These are phyloP conservation scores for Debaryomyces sp. DNA, from an alignment of 1,139 yeast species.

Conservation along the genomic window DNA sequence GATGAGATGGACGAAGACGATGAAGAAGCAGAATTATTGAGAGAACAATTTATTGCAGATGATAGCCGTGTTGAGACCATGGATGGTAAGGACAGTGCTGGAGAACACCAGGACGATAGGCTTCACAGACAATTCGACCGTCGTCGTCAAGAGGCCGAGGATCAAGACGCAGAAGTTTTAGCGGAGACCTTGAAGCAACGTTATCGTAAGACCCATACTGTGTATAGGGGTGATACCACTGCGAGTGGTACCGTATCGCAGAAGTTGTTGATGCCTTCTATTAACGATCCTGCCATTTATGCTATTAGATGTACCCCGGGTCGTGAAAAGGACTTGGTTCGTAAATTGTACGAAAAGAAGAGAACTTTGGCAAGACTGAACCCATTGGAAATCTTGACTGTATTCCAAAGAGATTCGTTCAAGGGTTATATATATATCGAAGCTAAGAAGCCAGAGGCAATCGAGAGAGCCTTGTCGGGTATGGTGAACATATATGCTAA, in stretches of 20 bases:
- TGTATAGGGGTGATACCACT: conserved; percentile 81
- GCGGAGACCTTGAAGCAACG: conserved; percentile 93
- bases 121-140: conserved; percentile 91
- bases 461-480: conserved; percentile 84
- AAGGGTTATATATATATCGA: conserved; percentile 91
- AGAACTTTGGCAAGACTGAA: conserved; percentile 64
- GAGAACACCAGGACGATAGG: conserved; percentile 60
- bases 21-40: conserved; percentile 81
- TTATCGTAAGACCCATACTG: conserved; percentile 84
- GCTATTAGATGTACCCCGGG: conserved; percentile 95
- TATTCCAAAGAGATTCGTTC: conserved; percentile 92
- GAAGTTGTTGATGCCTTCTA: conserved; percentile 89
- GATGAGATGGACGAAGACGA: conserved; percentile 88
- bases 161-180: conserved; percentile 91
- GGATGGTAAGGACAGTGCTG: conserved; percentile 48
- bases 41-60: conserved; percentile 82
- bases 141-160: conserved; percentile 84
- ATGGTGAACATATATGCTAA: conserved; percentile 80
- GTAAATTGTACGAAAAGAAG: conserved; percentile 80
- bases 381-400: conserved; percentile 80
- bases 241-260: conserved; percentile 86
- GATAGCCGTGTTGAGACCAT: conserved; percentile 54
- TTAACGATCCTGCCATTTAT: conserved; percentile 95
- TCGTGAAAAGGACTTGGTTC: conserved; percentile 87
- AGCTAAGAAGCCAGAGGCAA: conserved; percentile 92